Evolutionary conservation across 495 filamentous ascomycete species (phyloP).

Genomic region (Tirmania nivea): DNA sequence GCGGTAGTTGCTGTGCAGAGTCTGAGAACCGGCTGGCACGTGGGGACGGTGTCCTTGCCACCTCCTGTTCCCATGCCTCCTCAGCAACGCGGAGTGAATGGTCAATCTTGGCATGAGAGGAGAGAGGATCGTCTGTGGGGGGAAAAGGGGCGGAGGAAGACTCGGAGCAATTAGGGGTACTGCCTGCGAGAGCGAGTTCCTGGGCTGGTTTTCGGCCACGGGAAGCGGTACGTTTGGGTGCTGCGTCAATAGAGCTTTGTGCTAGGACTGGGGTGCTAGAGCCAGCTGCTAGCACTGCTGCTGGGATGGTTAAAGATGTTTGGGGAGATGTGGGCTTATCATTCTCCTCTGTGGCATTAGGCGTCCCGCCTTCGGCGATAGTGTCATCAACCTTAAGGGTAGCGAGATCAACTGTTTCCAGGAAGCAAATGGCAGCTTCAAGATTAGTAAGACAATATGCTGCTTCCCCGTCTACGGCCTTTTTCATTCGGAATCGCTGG

Average conservation of each 20-base stretch:
- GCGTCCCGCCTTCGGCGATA: conserved; percentile 18
- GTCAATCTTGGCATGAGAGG: neutral
- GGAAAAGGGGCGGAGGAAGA: neutral
- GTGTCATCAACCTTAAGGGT: conserved; percentile 69
- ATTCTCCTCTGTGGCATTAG: neutral
- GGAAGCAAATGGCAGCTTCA: conserved; percentile 81
- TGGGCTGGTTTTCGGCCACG: conserved; percentile 10
- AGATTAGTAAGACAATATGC: conserved; percentile 94
- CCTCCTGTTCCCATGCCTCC: neutral
- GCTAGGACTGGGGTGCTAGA: conserved; percentile 5
- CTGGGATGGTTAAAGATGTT: conserved; percentile 2
- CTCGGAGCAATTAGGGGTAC: neutral
- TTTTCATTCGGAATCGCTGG: conserved; percentile 72
- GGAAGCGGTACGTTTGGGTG: conserved; percentile 12
- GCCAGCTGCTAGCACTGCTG: conserved; percentile 3
- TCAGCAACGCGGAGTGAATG: neutral
- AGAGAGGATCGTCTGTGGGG: conserved; percentile 2
- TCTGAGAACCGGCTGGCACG: conserved; percentile 11
- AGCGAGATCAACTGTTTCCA: conserved; percentile 93
- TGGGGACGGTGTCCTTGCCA: conserved; percentile 6
- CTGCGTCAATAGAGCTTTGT: conserved; percentile 6
- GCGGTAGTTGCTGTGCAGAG: conserved; percentile 21
- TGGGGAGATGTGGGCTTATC: conserved; percentile 1
- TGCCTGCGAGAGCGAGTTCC: conserved; percentile 5
- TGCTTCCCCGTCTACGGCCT: conserved; percentile 72